Percentiles rank a stretch among this genome's conserved stretches.
phyloP scores from a whole-genome alignment of 805 yeast genomes.

The Candida dendrica region DNA sequence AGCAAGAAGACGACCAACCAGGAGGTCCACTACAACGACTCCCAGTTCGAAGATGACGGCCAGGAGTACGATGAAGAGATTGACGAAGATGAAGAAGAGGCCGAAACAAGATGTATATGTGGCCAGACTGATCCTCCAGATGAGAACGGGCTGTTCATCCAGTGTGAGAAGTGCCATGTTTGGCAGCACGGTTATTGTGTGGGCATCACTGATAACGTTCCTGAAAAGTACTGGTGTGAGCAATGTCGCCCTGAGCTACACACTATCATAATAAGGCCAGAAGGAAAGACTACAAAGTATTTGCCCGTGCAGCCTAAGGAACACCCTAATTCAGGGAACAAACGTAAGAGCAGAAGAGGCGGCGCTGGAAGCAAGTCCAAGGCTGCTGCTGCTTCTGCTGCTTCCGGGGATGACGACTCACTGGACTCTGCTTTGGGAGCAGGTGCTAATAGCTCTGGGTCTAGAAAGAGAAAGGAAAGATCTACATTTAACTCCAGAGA shows the following conservation, averaged over 20 bases:
- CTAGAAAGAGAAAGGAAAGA: constrained; percentile 24
- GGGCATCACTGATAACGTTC: constrained; percentile 71
- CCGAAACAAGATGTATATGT: constrained; percentile 39
- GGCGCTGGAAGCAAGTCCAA: not conserved
- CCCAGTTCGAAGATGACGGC: not conserved
- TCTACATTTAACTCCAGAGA: constrained; percentile 33
- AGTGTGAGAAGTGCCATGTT: constrained; percentile 84
- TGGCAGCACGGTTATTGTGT: constrained; percentile 99
- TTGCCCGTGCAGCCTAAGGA: constrained; percentile 35
- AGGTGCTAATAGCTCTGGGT: not conserved
- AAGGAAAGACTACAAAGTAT: constrained; percentile 42
- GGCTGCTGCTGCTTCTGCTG: not conserved
- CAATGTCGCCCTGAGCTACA: constrained; percentile 83
- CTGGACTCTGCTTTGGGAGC: constrained; percentile 5
- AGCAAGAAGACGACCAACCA: not conserved
- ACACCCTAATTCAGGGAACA: constrained; percentile 9
- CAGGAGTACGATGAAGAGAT: constrained; percentile 8
- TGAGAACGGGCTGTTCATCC: constrained; percentile 61
- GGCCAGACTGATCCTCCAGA: constrained; percentile 37
- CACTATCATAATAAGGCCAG: constrained; percentile 38
- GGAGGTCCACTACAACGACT: not conserved
- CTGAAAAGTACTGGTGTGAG: constrained; percentile 96
- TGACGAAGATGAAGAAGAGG: constrained; percentile 33
- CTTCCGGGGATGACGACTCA: too few relatives aligned
- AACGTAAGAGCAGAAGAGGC: constrained; percentile 9